Conservation (phyloP, 148 eudicot species). For the Gaultheria prostrata region DNA sequence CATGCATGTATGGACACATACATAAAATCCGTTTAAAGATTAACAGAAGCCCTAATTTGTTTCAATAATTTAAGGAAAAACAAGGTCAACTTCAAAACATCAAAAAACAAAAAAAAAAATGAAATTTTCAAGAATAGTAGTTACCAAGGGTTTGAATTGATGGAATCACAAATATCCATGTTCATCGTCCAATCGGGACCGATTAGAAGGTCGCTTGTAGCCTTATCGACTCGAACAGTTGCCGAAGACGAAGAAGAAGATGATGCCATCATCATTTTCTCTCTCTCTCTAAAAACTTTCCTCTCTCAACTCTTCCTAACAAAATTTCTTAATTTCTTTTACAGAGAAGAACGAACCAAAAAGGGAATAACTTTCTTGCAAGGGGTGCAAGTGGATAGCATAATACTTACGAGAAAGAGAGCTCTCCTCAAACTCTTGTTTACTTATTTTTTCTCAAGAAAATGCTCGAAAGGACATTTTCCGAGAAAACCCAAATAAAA, state of each 20-base stretch:
- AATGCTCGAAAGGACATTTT: constrained; percentile 2
- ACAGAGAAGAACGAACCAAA: not conserved
- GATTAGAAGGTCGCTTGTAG: constrained; percentile 84
- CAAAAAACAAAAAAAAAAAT: not conserved
- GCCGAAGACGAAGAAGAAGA: constrained; percentile 49
- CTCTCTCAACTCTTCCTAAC: not conserved
- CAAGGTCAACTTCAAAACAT: not conserved
- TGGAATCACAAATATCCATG: constrained; percentile 80
- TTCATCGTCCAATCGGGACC: constrained; percentile 96
- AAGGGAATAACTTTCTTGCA: not conserved
- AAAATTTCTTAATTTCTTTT: too few relatives aligned
- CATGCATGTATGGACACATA: not conserved
- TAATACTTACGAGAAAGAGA: not conserved
- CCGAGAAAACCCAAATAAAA: not conserved
- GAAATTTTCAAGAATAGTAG: not conserved
- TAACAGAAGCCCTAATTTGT: not conserved
- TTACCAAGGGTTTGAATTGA: constrained; percentile 70
- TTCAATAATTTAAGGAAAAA: not conserved
- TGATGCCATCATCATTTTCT: not conserved
- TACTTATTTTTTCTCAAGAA: not conserved
- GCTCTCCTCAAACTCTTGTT: not conserved
- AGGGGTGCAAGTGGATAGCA: not conserved
- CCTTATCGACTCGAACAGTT: constrained; percentile 69
- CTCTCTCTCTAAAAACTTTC: not conserved
- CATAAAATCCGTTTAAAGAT: not conserved